Percentiles rank a stretch among this genome's conserved stretches.
Conservation (phyloP, 2,329 filamentous ascomycete genomes). For the Boeremia exigua region DNA sequence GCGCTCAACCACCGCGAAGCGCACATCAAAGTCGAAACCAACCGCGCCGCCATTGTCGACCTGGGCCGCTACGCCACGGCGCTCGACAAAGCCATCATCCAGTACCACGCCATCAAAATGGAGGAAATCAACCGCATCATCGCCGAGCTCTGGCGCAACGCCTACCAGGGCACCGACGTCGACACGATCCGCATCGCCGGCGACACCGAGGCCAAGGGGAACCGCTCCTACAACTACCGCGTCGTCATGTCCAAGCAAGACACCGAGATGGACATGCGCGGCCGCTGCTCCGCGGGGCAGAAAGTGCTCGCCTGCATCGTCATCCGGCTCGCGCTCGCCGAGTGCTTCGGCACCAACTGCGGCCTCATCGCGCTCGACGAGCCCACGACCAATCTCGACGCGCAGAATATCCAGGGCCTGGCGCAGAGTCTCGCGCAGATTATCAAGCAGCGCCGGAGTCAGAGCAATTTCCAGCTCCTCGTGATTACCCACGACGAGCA, state of each 20-base stretch:
- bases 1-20: slow-evolving; percentile 81
- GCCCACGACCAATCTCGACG: slow-evolving; percentile 94
- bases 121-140: slow-evolving; percentile 96
- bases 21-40: slow-evolving; percentile 89
- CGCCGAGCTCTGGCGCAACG: slow-evolving; percentile 94
- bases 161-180: slow-evolving; percentile 96
- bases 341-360: slow-evolving; percentile 95
- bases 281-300: slow-evolving; percentile 93
- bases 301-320: slow-evolving; percentile 97
- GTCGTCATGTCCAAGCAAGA: slow-evolving; percentile 97
- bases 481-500: slow-evolving; percentile 99
- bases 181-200: slow-evolving; percentile 96
- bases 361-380: slow-evolving; percentile 96
- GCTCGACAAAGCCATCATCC: slow-evolving; percentile 96
- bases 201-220: slow-evolving; percentile 79
- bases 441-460: slow-evolving; percentile 79
- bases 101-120: slow-evolving; percentile 96
- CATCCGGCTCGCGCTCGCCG: slow-evolving; percentile 92
- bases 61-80: slow-evolving; percentile 81
- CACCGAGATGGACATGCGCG: slow-evolving; percentile 99
- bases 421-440: slow-evolving; percentile 86
- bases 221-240: slow-evolving; percentile 93
- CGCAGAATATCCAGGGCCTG: slow-evolving; percentile 90
- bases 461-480: slow-evolving; percentile 96
- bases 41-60: slow-evolving; percentile 91